These are phyloP conservation scores for Colletotrichum tanaceti DNA, from an alignment of 2,329 filamentous ascomycete species.

Conservation along the genomic window DNA sequence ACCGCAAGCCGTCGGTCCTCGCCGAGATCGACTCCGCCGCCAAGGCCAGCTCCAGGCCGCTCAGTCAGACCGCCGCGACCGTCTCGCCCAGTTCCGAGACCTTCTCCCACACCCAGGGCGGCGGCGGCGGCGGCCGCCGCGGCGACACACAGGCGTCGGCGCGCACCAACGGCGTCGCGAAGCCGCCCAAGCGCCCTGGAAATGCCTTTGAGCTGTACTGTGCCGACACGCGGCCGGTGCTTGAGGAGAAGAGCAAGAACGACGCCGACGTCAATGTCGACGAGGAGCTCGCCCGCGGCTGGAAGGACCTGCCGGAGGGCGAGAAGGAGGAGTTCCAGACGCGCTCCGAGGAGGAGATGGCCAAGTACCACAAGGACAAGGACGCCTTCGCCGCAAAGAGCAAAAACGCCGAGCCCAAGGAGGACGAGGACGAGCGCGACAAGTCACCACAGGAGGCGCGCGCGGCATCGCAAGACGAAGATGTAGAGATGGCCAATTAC, in stretches of 20 bases:
- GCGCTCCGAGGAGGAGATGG: slow-evolving; percentile 54
- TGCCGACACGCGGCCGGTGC: slow-evolving; percentile 58
- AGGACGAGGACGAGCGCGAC: slow-evolving; percentile 42
- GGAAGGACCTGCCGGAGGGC: slow-evolving; percentile 64
- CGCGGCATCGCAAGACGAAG: slow-evolving; percentile 56
- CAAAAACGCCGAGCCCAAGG: slow-evolving; percentile 44
- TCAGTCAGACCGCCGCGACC: slow-evolving; percentile 59
- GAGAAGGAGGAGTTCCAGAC: slow-evolving; percentile 63
- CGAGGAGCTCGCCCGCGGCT: slow-evolving; percentile 66
- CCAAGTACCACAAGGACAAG: slow-evolving; percentile 57
- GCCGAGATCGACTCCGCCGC: slow-evolving; percentile 55
- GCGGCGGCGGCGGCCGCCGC: slow-evolving; percentile 2
- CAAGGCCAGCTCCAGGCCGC: slow-evolving; percentile 54
- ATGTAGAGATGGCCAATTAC: slow-evolving; percentile 62
- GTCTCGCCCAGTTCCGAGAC: slow-evolving; percentile 64
- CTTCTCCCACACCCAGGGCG: slow-evolving; percentile 61
- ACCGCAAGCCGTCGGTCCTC: slow-evolving; percentile 69
- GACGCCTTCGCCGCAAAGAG: slow-evolving; percentile 44
- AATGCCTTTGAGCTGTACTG: slow-evolving; percentile 68
- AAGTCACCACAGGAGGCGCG: slow-evolving; percentile 40
- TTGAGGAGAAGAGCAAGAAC: slow-evolving; percentile 59
- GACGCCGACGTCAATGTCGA: slow-evolving; percentile 55
- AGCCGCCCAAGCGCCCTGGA: slow-evolving; percentile 56
- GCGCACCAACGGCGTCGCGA: slow-evolving; percentile 55
- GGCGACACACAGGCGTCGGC: slow-evolving; percentile 48